phyloP scores from a whole-genome alignment of 2,329 filamentous ascomycete species.

The Diaporthe caulivora region DNA sequence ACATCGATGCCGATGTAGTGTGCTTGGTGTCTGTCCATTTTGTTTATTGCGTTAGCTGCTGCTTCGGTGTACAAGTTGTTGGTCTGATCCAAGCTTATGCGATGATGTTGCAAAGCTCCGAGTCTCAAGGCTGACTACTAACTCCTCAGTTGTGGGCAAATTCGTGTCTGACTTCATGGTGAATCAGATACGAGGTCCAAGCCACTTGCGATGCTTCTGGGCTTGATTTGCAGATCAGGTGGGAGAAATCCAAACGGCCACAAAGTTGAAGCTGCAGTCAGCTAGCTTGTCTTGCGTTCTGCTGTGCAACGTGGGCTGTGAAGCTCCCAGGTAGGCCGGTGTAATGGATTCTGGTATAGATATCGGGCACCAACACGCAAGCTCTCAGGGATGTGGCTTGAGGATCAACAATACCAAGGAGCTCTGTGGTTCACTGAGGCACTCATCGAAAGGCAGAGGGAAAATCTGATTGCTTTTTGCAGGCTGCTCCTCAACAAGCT shows the following conservation, averaged over 20 bases:
- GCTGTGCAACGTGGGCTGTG: constrained; percentile 15
- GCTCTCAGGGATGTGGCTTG: constrained; percentile 17
- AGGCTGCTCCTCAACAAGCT: constrained; percentile 18
- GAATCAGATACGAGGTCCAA: constrained; percentile 11
- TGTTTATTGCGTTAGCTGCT: constrained; percentile 22
- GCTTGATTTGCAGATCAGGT: constrained; percentile 15
- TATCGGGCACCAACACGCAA: constrained; percentile 26
- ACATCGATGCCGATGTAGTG: constrained; percentile 91
- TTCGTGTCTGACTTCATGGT: constrained; percentile 32
- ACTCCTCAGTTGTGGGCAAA: constrained; percentile 39
- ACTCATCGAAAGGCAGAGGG: constrained; percentile 12
- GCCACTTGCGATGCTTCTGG: constrained; percentile 16
- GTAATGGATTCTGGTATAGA: constrained; percentile 3
- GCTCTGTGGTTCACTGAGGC: constrained; percentile 21
- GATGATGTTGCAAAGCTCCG: constrained; percentile 17
- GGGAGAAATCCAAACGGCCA: neutral
- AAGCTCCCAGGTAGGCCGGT: neutral
- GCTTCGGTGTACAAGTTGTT: neutral
- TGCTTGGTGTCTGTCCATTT: constrained; percentile 53
- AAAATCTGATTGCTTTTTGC: constrained; percentile 24
- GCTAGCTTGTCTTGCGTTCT: constrained; percentile 23
- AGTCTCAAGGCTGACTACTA: constrained; percentile 15
- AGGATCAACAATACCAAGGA: constrained; percentile 29
- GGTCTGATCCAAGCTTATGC: neutral
- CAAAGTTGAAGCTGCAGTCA: constrained; percentile 7